A percentile compares a stretch with the other conserved stretches of the same genome.
Conservation (phyloP, 495 filamentous ascomycete species). For the Penicillium verhagenii region DNA sequence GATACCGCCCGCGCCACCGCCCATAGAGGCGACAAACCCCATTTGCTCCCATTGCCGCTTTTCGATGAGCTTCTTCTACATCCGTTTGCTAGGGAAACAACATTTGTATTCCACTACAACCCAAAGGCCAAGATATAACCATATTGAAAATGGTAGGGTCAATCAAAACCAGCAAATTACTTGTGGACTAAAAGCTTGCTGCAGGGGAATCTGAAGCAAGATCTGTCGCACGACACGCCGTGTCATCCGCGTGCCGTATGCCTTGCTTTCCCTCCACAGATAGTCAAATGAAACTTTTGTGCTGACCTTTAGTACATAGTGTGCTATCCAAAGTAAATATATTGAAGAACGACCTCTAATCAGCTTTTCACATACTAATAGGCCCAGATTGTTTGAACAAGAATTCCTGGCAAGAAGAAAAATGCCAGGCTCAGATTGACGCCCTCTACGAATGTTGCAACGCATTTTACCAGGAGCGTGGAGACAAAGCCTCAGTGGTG, state of each 20-base stretch:
- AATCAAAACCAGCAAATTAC: neutral
- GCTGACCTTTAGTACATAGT: constrained; percentile 51
- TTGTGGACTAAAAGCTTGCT: constrained; percentile 2
- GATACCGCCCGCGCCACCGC: no score
- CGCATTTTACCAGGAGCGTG: constrained; percentile 77
- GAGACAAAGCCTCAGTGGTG: constrained; percentile 70
- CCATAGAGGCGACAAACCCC: constrained; percentile 42
- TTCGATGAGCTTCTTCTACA: constrained; percentile 14
- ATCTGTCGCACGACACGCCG: constrained; percentile 71
- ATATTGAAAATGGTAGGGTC: constrained; percentile 1
- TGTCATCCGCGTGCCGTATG: constrained; percentile 83
- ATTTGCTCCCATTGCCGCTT: constrained; percentile 35
- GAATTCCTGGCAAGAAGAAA: constrained; percentile 84
- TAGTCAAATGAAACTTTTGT: neutral
- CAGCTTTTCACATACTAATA: constrained; percentile 9
- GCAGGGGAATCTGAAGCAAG: constrained; percentile 60
- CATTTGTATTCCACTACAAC: constrained; percentile 32
- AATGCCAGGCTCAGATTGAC: constrained; percentile 77
- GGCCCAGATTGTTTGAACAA: constrained; percentile 73
- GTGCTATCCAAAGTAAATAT: constrained; percentile 79
- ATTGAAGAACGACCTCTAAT: neutral
- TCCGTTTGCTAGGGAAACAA: constrained; percentile 9
- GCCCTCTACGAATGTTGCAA: constrained; percentile 96
- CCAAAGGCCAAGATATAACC: neutral
- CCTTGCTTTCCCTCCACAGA: neutral